phyloP scores from a whole-genome alignment of 2,329 filamentous ascomycete species.

The Arachnopeziza araneosa region DNA sequence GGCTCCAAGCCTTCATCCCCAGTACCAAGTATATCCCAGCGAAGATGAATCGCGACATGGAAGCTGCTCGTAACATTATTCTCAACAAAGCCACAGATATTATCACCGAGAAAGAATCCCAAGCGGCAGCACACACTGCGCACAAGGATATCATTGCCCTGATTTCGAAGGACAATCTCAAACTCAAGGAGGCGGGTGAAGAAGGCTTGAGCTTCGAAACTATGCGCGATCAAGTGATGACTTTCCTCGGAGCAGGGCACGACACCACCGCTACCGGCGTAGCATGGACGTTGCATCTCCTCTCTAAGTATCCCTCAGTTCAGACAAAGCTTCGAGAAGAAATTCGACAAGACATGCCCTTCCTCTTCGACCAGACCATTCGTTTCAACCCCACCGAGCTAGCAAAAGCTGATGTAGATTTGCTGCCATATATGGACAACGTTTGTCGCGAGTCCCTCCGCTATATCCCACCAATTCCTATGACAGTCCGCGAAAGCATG shows the following conservation, averaged over 20 bases:
- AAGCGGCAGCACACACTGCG: constrained; percentile 53
- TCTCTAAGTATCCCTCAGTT: constrained; percentile 35
- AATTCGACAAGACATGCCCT: constrained; percentile 41
- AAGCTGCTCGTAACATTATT: constrained; percentile 53
- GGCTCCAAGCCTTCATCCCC: constrained; percentile 35
- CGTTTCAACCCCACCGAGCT: constrained; percentile 34
- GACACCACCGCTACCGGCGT: constrained; percentile 41
- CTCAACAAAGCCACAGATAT: constrained; percentile 58
- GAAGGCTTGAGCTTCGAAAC: constrained; percentile 60
- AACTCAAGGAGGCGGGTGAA: constrained; percentile 37
- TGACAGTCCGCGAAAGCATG: constrained; percentile 38
- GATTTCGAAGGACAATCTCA: constrained; percentile 54
- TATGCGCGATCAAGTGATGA: constrained; percentile 75
- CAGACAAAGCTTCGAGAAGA: constrained; percentile 37
- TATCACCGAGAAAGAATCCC: constrained; percentile 57
- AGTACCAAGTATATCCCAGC: constrained; percentile 39
- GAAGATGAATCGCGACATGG: constrained; percentile 46
- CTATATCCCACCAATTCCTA: constrained; percentile 41
- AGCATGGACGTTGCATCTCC: constrained; percentile 38
- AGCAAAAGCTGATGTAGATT: constrained; percentile 41
- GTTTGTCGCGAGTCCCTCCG: constrained; percentile 42
- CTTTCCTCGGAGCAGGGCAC: constrained; percentile 66
- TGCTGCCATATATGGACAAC: constrained; percentile 40
- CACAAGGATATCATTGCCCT: constrained; percentile 62
- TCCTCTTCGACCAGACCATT: constrained; percentile 33